phyloP scores from a whole-genome alignment of 225 moss, liverwort and hornwort species.

The Thuidium tamariscinum region DNA sequence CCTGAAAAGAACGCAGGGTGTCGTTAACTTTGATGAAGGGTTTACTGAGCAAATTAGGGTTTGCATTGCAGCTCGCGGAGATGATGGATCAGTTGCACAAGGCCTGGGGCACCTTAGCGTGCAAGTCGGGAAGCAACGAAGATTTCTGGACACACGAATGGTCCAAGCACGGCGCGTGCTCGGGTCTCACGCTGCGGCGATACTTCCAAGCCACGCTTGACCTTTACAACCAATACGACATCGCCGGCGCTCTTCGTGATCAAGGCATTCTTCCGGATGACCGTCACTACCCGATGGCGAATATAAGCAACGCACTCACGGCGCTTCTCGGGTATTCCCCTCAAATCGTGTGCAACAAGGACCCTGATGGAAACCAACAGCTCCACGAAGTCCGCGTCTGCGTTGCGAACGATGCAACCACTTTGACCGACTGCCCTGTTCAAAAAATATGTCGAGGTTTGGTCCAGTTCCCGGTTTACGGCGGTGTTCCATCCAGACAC shows the following conservation, averaged over 20 bases:
- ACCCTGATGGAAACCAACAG: slow-evolving; percentile 36
- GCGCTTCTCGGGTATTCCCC: slow-evolving; percentile 32
- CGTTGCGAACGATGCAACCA: not conserved
- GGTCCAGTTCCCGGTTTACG: not conserved
- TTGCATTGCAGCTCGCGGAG: slow-evolving; percentile 36
- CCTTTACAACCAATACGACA: slow-evolving; percentile 25
- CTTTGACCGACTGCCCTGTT: not conserved
- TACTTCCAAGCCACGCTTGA: slow-evolving; percentile 48
- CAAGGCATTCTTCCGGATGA: slow-evolving; percentile 60
- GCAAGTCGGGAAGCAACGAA: slow-evolving; percentile 41
- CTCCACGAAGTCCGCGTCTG: slow-evolving; percentile 49
- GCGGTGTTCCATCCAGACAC: not conserved
- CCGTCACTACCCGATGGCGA: slow-evolving; percentile 15
- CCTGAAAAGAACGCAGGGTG: not conserved
- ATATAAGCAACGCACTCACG: slow-evolving; percentile 22
- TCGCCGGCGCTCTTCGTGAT: slow-evolving; percentile 25
- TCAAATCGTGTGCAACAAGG: slow-evolving; percentile 69
- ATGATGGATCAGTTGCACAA: slow-evolving; percentile 31
- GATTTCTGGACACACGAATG: slow-evolving; percentile 79
- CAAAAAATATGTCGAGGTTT: not conserved
- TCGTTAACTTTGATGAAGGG: not conserved
- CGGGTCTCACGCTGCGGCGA: slow-evolving; percentile 35
- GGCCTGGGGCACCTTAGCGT: slow-evolving; percentile 62
- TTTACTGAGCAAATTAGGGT: not conserved
- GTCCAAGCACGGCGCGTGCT: slow-evolving; percentile 85